Evolutionary conservation across 768 basidiomycete species (phyloP).

Genomic region (Collybia mongolica): DNA sequence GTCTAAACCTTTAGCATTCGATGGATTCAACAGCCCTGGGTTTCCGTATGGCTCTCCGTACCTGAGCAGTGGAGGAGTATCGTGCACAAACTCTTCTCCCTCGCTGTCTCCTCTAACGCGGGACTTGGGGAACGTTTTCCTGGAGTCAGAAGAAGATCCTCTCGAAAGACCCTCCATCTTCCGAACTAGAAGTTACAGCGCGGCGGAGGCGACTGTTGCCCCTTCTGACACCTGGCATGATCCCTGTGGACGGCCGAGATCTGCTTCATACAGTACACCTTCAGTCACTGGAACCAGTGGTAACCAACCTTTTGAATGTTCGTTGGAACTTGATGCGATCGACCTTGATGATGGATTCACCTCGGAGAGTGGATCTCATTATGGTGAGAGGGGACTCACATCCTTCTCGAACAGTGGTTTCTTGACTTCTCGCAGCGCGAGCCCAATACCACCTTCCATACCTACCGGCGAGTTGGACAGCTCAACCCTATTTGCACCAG

Average conservation of each 20-base stretch:
- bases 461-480: too few relatives aligned
- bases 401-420: too few relatives aligned
- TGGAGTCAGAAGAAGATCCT: not conserved
- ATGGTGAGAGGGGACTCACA: too few relatives aligned
- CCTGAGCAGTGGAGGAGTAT: not conserved
- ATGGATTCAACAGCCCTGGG: not conserved
- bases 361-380: too few relatives aligned
- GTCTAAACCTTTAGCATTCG: not conserved
- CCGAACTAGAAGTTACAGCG: not conserved
- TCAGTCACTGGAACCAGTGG: not conserved
- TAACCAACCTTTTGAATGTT: too few relatives aligned
- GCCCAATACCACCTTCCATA: too few relatives aligned
- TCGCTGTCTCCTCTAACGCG: not conserved
- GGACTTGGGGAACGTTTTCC: not conserved
- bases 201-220: not conserved
- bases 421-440: too few relatives aligned
- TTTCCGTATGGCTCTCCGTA: not conserved
- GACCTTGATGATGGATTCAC: too few relatives aligned
- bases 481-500: too few relatives aligned
- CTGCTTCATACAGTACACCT: not conserved
- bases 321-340: too few relatives aligned
- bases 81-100: not conserved
- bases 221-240: conserved; percentile 2
- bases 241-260: not conserved
- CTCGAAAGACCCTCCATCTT: not conserved